Percentiles rank a stretch among this genome's conserved stretches.
phyloP scores from a whole-genome alignment of 345 rosid genomes.

The Erodium maritimum region DNA sequence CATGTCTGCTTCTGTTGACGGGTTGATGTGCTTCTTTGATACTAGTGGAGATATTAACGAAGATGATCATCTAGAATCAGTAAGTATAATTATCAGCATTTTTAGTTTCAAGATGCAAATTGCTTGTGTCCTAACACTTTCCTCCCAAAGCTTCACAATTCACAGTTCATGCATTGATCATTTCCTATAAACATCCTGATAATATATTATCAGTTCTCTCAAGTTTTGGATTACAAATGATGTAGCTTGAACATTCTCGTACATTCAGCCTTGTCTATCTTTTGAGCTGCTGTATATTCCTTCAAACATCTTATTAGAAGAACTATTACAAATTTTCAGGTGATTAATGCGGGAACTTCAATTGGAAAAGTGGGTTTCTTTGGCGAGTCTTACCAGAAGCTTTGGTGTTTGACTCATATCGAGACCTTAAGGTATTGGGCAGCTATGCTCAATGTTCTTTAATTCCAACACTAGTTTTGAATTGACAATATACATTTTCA shows the following conservation, averaged over 20 bases:
- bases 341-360: conserved; percentile 84
- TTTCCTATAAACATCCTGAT: neutral
- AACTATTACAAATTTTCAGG: conserved; percentile 29
- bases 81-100: conserved; percentile 21
- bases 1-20: conserved; percentile 85
- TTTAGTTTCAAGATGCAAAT: too few species aligned
- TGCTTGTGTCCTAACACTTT: too few species aligned
- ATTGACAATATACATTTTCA: neutral
- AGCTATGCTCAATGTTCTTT: neutral
- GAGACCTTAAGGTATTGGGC: conserved; percentile 68
- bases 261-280: too few species aligned
- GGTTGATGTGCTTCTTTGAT: conserved; percentile 74
- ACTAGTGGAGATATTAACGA: conserved; percentile 71
- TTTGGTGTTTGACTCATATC: conserved; percentile 91
- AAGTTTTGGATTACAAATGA: too few species aligned
- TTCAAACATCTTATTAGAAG: neutral
- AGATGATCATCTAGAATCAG: conserved; percentile 88
- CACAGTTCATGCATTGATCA: neutral
- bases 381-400: conserved; percentile 48
- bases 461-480: neutral
- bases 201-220: too few species aligned
- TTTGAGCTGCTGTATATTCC: too few species aligned
- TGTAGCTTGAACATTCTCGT: too few species aligned
- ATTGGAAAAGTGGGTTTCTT: conserved; percentile 72
- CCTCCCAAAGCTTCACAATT: too few species aligned